phyloP scores from a whole-genome alignment of 805 yeast species.

The Debaryomyces castellii region DNA sequence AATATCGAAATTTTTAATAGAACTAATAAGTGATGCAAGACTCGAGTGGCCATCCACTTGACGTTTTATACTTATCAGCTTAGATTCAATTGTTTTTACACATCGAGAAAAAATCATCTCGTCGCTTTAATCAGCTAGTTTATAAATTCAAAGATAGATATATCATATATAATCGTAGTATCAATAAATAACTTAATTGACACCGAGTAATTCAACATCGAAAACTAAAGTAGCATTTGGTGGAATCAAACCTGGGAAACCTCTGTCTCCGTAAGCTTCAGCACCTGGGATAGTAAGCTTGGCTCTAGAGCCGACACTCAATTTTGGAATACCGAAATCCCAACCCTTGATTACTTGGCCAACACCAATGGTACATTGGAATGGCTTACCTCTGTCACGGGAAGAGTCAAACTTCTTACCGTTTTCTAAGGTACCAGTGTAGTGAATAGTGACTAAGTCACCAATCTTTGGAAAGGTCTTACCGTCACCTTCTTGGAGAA shows the following conservation, averaged over 20 bases:
- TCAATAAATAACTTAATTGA: slow-evolving; percentile 34
- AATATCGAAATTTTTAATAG: too few species aligned
- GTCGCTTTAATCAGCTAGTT: too few species aligned
- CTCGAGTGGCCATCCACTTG: too few species aligned
- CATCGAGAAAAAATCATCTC: too few species aligned
- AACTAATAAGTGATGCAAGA: too few species aligned
- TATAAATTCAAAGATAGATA: too few species aligned
- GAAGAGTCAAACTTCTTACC: slow-evolving; percentile 97
- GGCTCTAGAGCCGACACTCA: slow-evolving; percentile 92
- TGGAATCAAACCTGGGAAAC: slow-evolving; percentile 95
- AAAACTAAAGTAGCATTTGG: slow-evolving; percentile 92
- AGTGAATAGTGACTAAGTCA: slow-evolving; percentile 89
- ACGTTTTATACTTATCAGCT: too few species aligned
- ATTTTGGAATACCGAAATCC: slow-evolving; percentile 92
- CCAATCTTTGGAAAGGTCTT: slow-evolving; percentile 82
- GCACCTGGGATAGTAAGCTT: slow-evolving; percentile 88
- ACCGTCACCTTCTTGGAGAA: slow-evolving; percentile 71
- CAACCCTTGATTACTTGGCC: slow-evolving; percentile 97
- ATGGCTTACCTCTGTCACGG: slow-evolving; percentile 91
- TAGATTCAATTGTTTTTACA: too few species aligned
- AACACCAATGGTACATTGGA: slow-evolving; percentile 91
- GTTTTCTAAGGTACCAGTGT: slow-evolving; percentile 91
- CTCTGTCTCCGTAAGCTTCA: slow-evolving; percentile 91
- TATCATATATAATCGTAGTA: not conserved
- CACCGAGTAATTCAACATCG: slow-evolving; percentile 71